Percentiles rank a stretch among this genome's conserved stretches.
These are phyloP conservation scores for Hymenoscyphus linearis DNA, from an alignment of 2,329 filamentous ascomycete species.

Conservation along the genomic window DNA sequence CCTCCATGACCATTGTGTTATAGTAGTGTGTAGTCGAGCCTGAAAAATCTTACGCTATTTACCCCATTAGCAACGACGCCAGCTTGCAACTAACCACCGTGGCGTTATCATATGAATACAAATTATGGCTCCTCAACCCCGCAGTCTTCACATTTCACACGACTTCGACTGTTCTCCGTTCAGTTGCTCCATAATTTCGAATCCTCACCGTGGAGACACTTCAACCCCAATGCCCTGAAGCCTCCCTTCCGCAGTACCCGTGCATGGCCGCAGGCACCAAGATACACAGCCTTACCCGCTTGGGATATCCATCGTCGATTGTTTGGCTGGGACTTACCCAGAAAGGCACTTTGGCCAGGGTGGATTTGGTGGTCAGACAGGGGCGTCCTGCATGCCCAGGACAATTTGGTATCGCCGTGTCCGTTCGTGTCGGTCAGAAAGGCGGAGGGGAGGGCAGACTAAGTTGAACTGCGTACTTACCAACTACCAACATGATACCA, in stretches of 20 bases:
- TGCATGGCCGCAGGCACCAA: slow-evolving; percentile 11
- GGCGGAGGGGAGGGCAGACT: slow-evolving; percentile 1
- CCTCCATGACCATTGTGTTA: no score
- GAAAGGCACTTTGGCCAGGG: slow-evolving; percentile 14
- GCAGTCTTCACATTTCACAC: neutral
- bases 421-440: slow-evolving; percentile 13
- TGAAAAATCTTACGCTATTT: neutral
- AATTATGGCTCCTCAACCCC: no score
- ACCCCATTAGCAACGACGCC: neutral
- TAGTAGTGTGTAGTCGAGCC: no score
- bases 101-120: neutral
- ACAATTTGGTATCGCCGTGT: slow-evolving; percentile 14
- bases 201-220: slow-evolving; percentile 9
- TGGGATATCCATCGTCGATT: slow-evolving; percentile 8
- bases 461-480: slow-evolving; percentile 4
- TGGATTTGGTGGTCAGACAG: slow-evolving; percentile 11
- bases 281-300: slow-evolving; percentile 20
- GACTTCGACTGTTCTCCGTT: neutral
- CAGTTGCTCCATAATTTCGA: slow-evolving; percentile 3
- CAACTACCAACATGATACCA: slow-evolving; percentile 2
- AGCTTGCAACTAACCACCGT: neutral
- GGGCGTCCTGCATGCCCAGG: slow-evolving; percentile 9
- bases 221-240: neutral
- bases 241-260: slow-evolving; percentile 1
- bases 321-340: slow-evolving; percentile 13